Base-by-base conservation (phyloP, 2,329 filamentous ascomycete genomes). In the Fusarium sp. region DNA sequence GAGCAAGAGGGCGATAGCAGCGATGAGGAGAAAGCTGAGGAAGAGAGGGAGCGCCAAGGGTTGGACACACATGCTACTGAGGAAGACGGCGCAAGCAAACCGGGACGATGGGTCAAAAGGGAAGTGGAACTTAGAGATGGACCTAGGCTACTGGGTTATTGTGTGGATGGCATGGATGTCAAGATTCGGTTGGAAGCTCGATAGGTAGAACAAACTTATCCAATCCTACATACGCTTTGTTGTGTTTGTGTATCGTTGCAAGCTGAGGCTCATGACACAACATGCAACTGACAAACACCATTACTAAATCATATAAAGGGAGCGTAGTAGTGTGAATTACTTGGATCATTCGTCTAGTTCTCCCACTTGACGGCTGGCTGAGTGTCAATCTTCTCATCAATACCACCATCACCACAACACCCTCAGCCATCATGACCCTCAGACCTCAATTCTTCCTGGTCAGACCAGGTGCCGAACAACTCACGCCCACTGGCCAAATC, bases 121-220 rank as follows among this genome's bases (percentile, higher is more conserved):
- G 93, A 97, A 78, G 89, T 94, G 33, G 91, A 94, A 78, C 84
- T 98, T 56, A 87, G 87, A 58, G 91, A 95, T 73, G 92, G 93
- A 14, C 94, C 93, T 11, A 89, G 93, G 73, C 89, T 92, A 78
- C 84, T 97, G 69, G 94, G 94, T 2, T 95, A 94, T 73, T 94
- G 91, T 79, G 89, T 98, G 60, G 94, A 97, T 76, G 90, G 91
- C 0, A 77, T 83, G 65, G 89, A 93, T 75, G 92, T 88, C 11
- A 88, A 80, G 67, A 86, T 98, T 36, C 85, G 94, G 39, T 87
- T 97, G 33, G 92, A 94, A 75, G 60, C 82, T 50, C 54, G 72
- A 62, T 75, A 72, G 63, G 44, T 38, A 58, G 40, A 45, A 42
- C 56, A 62, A 62, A 52, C 49, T 24, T 4, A 19, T 47, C 4